Evolutionary conservation across 2,329 filamentous ascomycete genomes (phyloP).

Genomic region (Myriosclerotinia scirpicola): DNA sequence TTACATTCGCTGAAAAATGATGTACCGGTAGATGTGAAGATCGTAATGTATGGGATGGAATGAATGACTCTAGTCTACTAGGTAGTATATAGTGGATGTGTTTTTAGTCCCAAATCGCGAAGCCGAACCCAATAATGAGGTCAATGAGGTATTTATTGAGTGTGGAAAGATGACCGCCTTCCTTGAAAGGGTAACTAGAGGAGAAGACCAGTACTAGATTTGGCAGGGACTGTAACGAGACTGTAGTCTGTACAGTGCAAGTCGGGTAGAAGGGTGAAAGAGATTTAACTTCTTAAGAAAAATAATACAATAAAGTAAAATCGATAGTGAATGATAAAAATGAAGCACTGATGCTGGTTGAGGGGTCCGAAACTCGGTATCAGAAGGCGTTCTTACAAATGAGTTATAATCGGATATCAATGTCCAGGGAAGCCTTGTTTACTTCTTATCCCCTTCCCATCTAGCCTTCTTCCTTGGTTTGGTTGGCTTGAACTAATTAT

Average conservation of each 20-base stretch:
- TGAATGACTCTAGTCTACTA: background rate
- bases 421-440: constrained; percentile 14
- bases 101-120: background rate
- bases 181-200: constrained; percentile 1
- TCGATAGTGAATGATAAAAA: background rate
- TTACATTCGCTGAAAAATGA: background rate
- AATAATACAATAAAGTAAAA: background rate
- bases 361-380: background rate
- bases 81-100: background rate
- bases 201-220: background rate
- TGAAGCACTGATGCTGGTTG: background rate
- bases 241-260: background rate
- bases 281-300: background rate
- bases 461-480: constrained; percentile 9
- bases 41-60: background rate
- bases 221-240: background rate
- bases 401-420: background rate
- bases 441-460: background rate
- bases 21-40: background rate
- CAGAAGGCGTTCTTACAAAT: constrained; percentile 20
- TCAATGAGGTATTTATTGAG: background rate
- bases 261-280: background rate
- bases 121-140: background rate
- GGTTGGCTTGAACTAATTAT: background rate
- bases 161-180: background rate